These are phyloP conservation scores for Clavispora fructus DNA, from an alignment of 805 yeast genomes.

Conservation along the genomic window DNA sequence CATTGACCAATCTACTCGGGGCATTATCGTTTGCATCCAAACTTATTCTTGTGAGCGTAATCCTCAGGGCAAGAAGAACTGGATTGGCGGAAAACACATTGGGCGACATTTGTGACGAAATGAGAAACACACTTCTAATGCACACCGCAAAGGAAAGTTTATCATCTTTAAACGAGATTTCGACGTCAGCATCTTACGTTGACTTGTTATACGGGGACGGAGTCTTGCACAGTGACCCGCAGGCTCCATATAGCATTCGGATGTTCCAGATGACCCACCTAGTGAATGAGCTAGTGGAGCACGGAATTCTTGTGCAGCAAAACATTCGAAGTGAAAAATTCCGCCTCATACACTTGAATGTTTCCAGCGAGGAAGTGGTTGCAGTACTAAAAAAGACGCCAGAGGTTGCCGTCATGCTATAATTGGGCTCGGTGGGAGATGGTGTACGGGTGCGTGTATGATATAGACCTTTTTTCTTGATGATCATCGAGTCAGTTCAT, in stretches of 20 bases:
- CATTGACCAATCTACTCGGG: conserved; percentile 53
- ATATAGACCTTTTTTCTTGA: background rate
- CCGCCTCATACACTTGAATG: conserved; percentile 56
- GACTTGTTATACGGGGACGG: conserved; percentile 24
- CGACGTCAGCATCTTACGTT: conserved; percentile 9
- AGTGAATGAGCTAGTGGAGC: conserved; percentile 66
- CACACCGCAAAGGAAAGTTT: conserved; percentile 26
- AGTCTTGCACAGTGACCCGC: conserved; percentile 12
- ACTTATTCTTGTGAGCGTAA: conserved; percentile 62
- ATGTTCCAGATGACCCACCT: conserved; percentile 56
- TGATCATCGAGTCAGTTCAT: conserved; percentile 6
- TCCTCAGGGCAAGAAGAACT: conserved; percentile 58
- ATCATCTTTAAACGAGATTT: conserved; percentile 13
- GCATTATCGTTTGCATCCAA: conserved; percentile 66
- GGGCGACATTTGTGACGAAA: conserved; percentile 77
- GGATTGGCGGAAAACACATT: conserved; percentile 67
- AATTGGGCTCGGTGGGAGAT: background rate
- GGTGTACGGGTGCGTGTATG: conserved; percentile 5
- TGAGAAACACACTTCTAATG: conserved; percentile 46
- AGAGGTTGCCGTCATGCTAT: conserved; percentile 13
- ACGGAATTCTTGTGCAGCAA: conserved; percentile 71
- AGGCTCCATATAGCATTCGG: conserved; percentile 37
- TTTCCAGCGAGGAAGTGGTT: conserved; percentile 66
- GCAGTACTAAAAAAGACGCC: conserved; percentile 55
- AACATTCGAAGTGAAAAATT: conserved; percentile 63